These are phyloP conservation scores for Mycena haematopus DNA, from an alignment of 768 basidiomycete species.

Conservation along the genomic window DNA sequence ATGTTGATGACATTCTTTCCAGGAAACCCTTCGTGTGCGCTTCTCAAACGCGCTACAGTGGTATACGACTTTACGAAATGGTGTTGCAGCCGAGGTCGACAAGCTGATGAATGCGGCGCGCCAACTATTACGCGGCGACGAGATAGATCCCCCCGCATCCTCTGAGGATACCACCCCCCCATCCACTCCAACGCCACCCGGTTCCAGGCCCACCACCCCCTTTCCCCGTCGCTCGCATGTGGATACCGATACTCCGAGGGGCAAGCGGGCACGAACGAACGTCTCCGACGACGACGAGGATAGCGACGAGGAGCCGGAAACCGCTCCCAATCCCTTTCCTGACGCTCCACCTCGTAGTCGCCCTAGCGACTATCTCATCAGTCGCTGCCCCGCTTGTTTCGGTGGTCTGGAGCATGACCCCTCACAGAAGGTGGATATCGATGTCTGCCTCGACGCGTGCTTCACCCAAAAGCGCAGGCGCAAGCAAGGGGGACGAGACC, in stretches of 20 bases:
- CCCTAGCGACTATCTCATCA: slow-evolving; percentile 33
- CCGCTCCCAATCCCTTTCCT: not conserved
- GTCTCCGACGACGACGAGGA: too few relatives aligned
- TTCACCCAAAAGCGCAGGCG: slow-evolving; percentile 41
- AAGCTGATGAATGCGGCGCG: not conserved
- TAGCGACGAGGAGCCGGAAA: not conserved
- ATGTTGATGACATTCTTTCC: not conserved
- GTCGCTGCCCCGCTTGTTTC: slow-evolving; percentile 38
- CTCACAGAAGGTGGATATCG: slow-evolving; percentile 26
- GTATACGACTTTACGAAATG: slow-evolving; percentile 29
- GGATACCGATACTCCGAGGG: too few relatives aligned
- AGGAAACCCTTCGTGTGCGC: slow-evolving; percentile 32
- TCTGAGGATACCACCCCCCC: not conserved
- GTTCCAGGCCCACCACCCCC: too few relatives aligned
- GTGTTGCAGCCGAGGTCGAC: not conserved
- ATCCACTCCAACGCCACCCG: not conserved
- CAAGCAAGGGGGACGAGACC: slow-evolving; percentile 17
- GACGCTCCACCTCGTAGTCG: not conserved
- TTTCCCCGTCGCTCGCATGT: not conserved
- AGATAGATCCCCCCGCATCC: not conserved
- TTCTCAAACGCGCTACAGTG: slow-evolving; percentile 38
- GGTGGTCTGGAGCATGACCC: slow-evolving; percentile 26
- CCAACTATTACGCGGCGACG: not conserved
- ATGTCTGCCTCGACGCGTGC: slow-evolving; percentile 42
- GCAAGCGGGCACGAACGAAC: too few relatives aligned